Evolutionary conservation across 2,329 filamentous ascomycete genomes (phyloP), one percentile per base, ranked within the genome.

Genomic region (Verticillium albo-atrum): DNA sequence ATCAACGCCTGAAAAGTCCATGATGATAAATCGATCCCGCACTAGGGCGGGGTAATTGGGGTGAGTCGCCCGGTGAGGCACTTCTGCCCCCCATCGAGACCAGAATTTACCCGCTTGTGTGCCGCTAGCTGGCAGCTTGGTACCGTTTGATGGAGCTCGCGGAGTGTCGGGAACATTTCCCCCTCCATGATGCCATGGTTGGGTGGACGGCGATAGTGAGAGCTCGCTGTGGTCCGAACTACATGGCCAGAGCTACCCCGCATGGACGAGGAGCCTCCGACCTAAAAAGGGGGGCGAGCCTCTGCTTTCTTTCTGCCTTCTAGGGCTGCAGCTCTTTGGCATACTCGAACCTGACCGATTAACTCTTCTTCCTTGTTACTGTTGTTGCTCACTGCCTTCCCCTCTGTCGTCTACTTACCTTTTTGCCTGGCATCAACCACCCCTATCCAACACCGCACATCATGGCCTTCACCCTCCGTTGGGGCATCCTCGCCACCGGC

Each of bases 401-500:
- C 30, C 12, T 25, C 17, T 47, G 7, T 12, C 9, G 42, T 23
- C 20, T 9, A 2, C 9, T 12, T 3, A 47, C n/a, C n/a, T 37
- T 15, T 17, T 17, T n/a, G 6, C 34, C 15, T 17, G 6, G 6
- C 34, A 37, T 37, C 6, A 6, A 15, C 34, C 25, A 23, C 42
- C n/a, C 42, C 7, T 4, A 6, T 7, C 10, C n/a, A 17, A 15
- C 42, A 47, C 6, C 9, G 25, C n/a, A n/a, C 27, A 53, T 26
- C 51, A 30, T 28, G 51, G 12, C 82, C 4, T 80, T 76, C 65
- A 81, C 77, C 52, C 61, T 84, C 59, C 80, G 75, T 74, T 86
- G 83, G 83, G 83, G 83, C 65, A 86, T 86, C 70, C 75, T 86
- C 75, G 83, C 83, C 70, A 86, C 83, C 1, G 83, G 83, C 57